phyloP scores from a whole-genome alignment of 768 basidiomycete species.

The Kwoniella mangroviensis region DNA sequence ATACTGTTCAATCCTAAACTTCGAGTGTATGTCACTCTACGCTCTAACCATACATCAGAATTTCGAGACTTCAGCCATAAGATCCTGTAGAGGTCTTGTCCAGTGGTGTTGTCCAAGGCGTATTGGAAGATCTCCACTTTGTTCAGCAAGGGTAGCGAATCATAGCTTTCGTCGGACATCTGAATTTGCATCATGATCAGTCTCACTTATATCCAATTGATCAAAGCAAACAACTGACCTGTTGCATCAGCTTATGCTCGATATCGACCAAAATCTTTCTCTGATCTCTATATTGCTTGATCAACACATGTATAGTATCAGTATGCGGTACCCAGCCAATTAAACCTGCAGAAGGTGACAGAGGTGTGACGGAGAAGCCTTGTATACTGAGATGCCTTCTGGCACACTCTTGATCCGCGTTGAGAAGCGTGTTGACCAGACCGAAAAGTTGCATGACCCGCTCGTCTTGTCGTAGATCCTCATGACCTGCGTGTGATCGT shows the following conservation, averaged over 20 bases:
- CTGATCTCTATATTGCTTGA: slow-evolving; percentile 93
- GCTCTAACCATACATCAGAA: slow-evolving; percentile 97
- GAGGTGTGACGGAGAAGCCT: slow-evolving; percentile 85
- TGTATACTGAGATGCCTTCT: slow-evolving; percentile 95
- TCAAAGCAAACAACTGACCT: slow-evolving; percentile 63
- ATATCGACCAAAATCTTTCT: slow-evolving; percentile 96
- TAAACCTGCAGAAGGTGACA: slow-evolving; percentile 93
- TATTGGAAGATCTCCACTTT: slow-evolving; percentile 99
- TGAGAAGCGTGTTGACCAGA: slow-evolving; percentile 90
- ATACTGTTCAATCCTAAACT: slow-evolving; percentile 96
- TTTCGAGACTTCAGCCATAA: slow-evolving; percentile 93
- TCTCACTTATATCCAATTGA: background rate
- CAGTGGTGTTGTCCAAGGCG: slow-evolving; percentile 95
- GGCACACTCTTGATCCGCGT: slow-evolving; percentile 91
- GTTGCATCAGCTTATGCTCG: slow-evolving; percentile 97
- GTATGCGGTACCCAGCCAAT: slow-evolving; percentile 94
- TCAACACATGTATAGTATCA: slow-evolving; percentile 93
- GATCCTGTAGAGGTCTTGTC: slow-evolving; percentile 94
- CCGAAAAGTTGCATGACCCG: slow-evolving; percentile 99
- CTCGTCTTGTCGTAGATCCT: slow-evolving; percentile 98
- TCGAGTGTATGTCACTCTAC: slow-evolving; percentile 92
- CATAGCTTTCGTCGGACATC: slow-evolving; percentile 97
- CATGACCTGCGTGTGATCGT: slow-evolving; percentile 70
- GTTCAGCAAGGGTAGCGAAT: slow-evolving; percentile 87
- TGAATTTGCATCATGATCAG: slow-evolving; percentile 51